These are phyloP conservation scores for Exophiala bonariae DNA, from an alignment of 2,329 filamentous ascomycete species.

Conservation along the genomic window DNA sequence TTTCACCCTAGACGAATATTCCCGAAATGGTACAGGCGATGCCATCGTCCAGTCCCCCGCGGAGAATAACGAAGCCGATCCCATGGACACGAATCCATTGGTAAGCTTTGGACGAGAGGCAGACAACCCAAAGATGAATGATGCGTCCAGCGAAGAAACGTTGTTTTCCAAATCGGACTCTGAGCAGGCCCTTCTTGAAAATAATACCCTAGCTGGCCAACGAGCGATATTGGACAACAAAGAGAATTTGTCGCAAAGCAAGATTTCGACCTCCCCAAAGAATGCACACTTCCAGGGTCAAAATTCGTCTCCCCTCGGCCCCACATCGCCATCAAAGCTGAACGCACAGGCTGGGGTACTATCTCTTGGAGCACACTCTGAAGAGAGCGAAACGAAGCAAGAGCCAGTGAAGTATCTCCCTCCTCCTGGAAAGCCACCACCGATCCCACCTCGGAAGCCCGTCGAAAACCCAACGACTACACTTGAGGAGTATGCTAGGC, in stretches of 20 bases:
- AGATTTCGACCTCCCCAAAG: constrained; percentile 14
- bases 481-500: constrained; percentile 60
- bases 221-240: constrained; percentile 34
- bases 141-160: constrained; percentile 39
- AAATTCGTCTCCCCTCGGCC: constrained; percentile 33
- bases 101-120: constrained; percentile 7
- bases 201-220: constrained; percentile 30
- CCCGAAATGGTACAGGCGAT: constrained; percentile 7
- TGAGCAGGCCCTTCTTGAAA: constrained; percentile 39
- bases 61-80: neutral
- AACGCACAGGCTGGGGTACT: constrained; percentile 26
- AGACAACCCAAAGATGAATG: constrained; percentile 11
- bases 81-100: constrained; percentile 1
- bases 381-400: constrained; percentile 8
- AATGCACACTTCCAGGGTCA: constrained; percentile 9
- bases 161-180: constrained; percentile 36
- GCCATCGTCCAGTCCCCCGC: constrained; percentile 15
- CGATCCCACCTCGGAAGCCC: constrained; percentile 54
- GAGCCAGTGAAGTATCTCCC: constrained; percentile 28
- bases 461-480: constrained; percentile 20
- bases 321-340: constrained; percentile 26
- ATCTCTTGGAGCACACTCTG: constrained; percentile 19
- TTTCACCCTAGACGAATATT: constrained; percentile 14
- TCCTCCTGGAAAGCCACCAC: constrained; percentile 49
- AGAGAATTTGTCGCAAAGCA: constrained; percentile 37